phyloP scores from a whole-genome alignment of 176 grass and related monocot genomes.

The Otatea glauca region DNA sequence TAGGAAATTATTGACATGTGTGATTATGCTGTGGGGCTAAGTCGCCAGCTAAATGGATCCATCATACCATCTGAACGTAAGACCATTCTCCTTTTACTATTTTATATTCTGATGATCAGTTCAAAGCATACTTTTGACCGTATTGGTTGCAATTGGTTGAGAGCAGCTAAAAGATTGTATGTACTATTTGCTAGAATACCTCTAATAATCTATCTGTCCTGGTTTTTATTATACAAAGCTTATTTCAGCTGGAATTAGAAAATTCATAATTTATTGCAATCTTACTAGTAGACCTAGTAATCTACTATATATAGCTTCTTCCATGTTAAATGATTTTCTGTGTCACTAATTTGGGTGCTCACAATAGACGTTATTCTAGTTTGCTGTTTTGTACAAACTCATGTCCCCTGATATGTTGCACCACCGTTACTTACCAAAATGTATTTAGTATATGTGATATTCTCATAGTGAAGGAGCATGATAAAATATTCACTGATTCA shows the following conservation, averaged over 20 bases:
- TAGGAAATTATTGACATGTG: slow-evolving; percentile 99
- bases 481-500: neutral
- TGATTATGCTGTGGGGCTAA: slow-evolving; percentile 98
- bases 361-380: neutral
- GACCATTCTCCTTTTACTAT: slow-evolving; percentile 27
- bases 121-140: neutral
- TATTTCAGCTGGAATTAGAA: neutral
- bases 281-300: neutral
- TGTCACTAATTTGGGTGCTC: slow-evolving; percentile 12
- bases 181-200: neutral
- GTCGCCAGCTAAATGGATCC: slow-evolving; percentile 95
- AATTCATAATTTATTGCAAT: slow-evolving; percentile 7
- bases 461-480: slow-evolving; percentile 12
- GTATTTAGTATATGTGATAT: neutral
- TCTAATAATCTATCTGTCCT: slow-evolving; percentile 10
- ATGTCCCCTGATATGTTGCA: slow-evolving; percentile 17
- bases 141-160: too few relatives aligned
- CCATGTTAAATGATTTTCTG: neutral
- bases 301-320: neutral
- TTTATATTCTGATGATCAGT: neutral
- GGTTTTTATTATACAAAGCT: neutral
- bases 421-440: slow-evolving; percentile 17
- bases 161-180: neutral
- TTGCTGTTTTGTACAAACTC: slow-evolving; percentile 27
- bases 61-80: slow-evolving; percentile 98